A percentile compares a stretch with the other conserved stretches of the same genome.
Evolutionary conservation across 208 protist species (phyloP).

Genomic region (Trypanosoma conorhini): DNA sequence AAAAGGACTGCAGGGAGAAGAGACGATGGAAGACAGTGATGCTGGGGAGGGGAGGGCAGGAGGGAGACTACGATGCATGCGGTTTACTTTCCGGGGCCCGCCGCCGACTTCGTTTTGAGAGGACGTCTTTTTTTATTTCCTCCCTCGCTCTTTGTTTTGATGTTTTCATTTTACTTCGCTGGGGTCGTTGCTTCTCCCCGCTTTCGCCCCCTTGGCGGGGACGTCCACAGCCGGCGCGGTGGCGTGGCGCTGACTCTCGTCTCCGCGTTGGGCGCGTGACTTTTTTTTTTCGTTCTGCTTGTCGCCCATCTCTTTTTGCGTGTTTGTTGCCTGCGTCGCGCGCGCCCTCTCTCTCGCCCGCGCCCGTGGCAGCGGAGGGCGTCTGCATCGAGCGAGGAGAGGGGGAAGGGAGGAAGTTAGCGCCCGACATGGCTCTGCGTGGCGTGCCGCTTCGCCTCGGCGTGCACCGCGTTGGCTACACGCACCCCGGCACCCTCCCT

Average conservation of each 20-base stretch:
- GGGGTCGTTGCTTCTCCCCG: neutral
- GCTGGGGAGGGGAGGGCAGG: neutral
- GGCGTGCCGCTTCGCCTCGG: slow-evolving; percentile 29
- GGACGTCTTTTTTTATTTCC: slow-evolving; percentile 13
- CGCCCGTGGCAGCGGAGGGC: neutral
- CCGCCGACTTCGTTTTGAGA: neutral
- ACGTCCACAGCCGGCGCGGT: neutral
- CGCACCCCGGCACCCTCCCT: slow-evolving; percentile 54
- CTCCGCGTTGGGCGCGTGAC: neutral
- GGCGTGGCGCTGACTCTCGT: neutral
- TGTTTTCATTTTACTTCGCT: neutral
- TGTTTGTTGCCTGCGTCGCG: neutral
- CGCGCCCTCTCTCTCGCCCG: neutral
- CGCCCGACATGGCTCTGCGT: slow-evolving; percentile 17
- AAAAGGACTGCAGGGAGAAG: slow-evolving; percentile 12
- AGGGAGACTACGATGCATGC: neutral
- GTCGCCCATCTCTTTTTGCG: neutral
- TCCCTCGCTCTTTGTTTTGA: slow-evolving; percentile 1
- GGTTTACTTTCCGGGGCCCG: slow-evolving; percentile 6
- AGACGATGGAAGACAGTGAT: slow-evolving; percentile 6
- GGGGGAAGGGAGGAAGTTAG: neutral
- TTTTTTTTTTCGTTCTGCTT: neutral
- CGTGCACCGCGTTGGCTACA: slow-evolving; percentile 81
- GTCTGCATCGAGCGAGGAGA: neutral
- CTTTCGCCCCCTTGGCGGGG: neutral